A percentile compares a stretch with the other conserved stretches of the same genome.
Conservation (phyloP, 31 red algal genomes). For the Odonthalia washingtoniensis region DNA sequence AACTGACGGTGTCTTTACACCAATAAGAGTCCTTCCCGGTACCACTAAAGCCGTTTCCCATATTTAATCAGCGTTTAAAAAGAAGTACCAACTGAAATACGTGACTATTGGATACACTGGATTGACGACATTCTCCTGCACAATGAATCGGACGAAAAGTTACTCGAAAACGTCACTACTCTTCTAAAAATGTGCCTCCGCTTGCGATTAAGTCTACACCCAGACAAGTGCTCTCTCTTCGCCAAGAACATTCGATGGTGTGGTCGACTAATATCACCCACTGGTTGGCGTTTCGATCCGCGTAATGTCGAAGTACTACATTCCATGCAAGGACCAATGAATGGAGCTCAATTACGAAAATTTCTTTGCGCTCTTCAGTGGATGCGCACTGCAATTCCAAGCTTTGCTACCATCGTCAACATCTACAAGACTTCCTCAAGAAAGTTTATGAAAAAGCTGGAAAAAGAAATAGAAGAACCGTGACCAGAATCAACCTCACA, state of each 20-base stretch:
- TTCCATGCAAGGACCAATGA: not conserved
- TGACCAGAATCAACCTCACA: not conserved
- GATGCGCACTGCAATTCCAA: not conserved
- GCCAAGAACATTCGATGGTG: not conserved
- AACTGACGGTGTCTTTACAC: not conserved
- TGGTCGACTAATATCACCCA: not conserved
- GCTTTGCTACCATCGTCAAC: not conserved
- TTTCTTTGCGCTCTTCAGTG: conserved; percentile 28
- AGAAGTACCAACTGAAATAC: not conserved
- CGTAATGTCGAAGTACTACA: not conserved
- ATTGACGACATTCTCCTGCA: conserved; percentile 22
- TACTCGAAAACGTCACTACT: not conserved
- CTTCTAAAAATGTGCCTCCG: not conserved
- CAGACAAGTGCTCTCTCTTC: not conserved
- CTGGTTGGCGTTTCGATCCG: not conserved
- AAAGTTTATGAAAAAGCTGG: not conserved
- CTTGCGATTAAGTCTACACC: not conserved
- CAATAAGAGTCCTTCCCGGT: not conserved
- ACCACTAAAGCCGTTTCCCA: not conserved
- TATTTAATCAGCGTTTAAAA: not conserved
- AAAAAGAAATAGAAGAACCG: not conserved
- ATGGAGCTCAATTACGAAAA: not conserved
- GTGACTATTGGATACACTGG: not conserved
- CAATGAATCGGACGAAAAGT: not conserved
- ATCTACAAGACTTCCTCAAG: conserved; percentile 17